Evolutionary conservation across 2,329 filamentous ascomycete genomes (phyloP), one percentile per base, ranked within the genome.

Genomic region (Mariannaea sp.): DNA sequence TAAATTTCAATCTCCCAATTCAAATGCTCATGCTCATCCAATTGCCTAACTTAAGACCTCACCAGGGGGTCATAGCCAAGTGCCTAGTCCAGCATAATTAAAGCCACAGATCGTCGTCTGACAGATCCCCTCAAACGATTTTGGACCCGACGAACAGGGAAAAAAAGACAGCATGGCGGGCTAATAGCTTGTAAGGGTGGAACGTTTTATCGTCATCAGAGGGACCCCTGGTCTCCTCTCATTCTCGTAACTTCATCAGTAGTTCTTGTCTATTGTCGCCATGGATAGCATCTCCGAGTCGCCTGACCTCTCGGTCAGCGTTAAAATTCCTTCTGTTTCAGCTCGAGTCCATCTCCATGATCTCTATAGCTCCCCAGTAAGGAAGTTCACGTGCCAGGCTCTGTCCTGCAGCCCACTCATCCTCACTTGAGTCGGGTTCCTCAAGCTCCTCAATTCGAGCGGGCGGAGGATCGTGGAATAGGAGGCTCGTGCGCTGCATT

Each of bases 381-480:
- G 80, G 79, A 9, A 82, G 67, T 63, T 81, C 77, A 44, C 72
- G 72, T 4, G 77, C 77, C 14, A 80, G 68, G n/a, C 70, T 65
- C 45, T 75, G 70, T 17, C 73, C 71, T 8, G 74, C 68, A 12
- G 71, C 62, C 38, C 68, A 67, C 43, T 77, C 76, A 33, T 79
- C 76, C 19, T 78, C 76, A 53, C 73, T 74, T 19, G 77, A 79
- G 51, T 76, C 73, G 9, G 79, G 79, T 65, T 82, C 80, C 13
- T 81, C 80, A 1, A 80, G 70, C 67, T 82, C 80, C 30, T 81
- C 78, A 52, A 82, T 82, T 30, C 76, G 73, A 9, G 77, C 77
- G 42, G 74, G 73, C 9, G 76, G 77, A 26, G 78, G 78, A 53
- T 81, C 79, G 16, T 76, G 72, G 57, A 81, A 80, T 20, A 76